Conservation (phyloP, 2,329 filamentous ascomycete species). For the Paramyrothecium roridum region DNA sequence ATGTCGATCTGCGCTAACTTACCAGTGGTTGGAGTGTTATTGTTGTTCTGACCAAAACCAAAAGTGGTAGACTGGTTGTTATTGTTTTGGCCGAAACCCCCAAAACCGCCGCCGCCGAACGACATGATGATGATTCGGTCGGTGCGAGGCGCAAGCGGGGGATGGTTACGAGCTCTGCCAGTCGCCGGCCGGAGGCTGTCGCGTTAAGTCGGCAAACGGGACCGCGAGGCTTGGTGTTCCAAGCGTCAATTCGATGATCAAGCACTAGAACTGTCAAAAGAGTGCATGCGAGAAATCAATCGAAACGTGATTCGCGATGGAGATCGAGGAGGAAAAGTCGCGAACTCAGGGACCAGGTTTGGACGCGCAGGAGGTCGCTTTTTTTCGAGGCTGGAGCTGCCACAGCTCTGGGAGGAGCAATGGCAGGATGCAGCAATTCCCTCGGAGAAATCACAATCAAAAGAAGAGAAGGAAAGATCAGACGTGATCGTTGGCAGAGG, state of each 20-base stretch:
- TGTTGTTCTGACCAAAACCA: conserved; percentile 57
- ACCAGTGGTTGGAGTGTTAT: conserved; percentile 43
- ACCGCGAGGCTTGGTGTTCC: neutral
- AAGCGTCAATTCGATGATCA: neutral
- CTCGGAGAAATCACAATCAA: neutral
- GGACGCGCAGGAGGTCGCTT: neutral
- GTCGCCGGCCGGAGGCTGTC: neutral
- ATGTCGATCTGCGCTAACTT: conserved; percentile 31
- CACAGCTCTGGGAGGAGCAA: neutral
- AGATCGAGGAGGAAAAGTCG: neutral
- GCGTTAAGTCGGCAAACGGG: neutral
- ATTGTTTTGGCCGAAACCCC: conserved; percentile 59
- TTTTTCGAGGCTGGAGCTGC: neutral
- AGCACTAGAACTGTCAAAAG: conserved; percentile 1
- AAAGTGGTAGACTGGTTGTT: conserved; percentile 10
- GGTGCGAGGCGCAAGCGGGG: conserved; percentile 14
- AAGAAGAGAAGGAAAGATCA: conserved; percentile 1
- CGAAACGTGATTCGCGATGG: neutral
- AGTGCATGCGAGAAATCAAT: neutral
- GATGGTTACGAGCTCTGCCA: conserved; percentile 8
- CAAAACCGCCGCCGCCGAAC: conserved; percentile 49
- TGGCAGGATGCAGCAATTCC: neutral
- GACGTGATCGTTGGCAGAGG: conserved; percentile 4
- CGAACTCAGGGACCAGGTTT: neutral
- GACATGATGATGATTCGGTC: conserved; percentile 43